Evolutionary conservation across 139 green algal species (phyloP).

Genomic region (Micractinium sp.): DNA sequence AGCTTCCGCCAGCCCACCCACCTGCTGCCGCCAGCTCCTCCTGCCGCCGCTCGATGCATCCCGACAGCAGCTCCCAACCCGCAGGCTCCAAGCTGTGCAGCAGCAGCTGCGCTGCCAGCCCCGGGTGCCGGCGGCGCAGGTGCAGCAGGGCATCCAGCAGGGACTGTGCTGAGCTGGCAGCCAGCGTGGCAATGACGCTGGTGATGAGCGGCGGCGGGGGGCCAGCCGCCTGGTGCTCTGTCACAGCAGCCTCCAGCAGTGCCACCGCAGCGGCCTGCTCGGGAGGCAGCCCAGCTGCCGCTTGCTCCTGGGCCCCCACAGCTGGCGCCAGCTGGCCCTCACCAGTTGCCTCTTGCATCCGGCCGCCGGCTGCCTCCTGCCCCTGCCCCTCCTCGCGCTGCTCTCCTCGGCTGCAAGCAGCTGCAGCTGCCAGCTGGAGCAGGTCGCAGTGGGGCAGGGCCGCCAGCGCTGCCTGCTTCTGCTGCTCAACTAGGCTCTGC

Average conservation of each 20-base stretch:
- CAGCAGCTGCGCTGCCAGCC: slow-evolving; percentile 25
- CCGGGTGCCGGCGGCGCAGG: not conserved
- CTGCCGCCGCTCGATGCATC: not conserved
- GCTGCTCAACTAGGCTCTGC: slow-evolving; percentile 26
- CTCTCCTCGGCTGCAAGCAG: not conserved
- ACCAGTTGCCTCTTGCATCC: not conserved
- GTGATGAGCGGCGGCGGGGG: not conserved
- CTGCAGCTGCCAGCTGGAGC: not conserved
- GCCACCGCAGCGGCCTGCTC: not conserved
- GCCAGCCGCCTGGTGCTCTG: not conserved
- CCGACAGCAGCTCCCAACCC: slow-evolving; percentile 28
- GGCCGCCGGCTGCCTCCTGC: not conserved
- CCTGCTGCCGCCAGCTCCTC: slow-evolving; percentile 9
- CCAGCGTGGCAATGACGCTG: slow-evolving; percentile 19
- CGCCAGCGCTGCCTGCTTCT: slow-evolving; percentile 6
- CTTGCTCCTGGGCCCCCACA: not conserved
- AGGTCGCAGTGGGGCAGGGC: not conserved
- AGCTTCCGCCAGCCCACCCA: too few relatives aligned
- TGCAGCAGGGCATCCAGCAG: slow-evolving; percentile 30
- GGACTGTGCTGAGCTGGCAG: not conserved
- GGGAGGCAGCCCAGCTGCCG: not conserved
- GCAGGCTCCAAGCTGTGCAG: slow-evolving; percentile 8
- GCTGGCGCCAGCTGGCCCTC: not conserved
- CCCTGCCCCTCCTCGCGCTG: not conserved
- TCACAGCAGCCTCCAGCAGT: not conserved